phyloP scores from a whole-genome alignment of 2,329 filamentous ascomycete species.

The Xylaria sp. region DNA sequence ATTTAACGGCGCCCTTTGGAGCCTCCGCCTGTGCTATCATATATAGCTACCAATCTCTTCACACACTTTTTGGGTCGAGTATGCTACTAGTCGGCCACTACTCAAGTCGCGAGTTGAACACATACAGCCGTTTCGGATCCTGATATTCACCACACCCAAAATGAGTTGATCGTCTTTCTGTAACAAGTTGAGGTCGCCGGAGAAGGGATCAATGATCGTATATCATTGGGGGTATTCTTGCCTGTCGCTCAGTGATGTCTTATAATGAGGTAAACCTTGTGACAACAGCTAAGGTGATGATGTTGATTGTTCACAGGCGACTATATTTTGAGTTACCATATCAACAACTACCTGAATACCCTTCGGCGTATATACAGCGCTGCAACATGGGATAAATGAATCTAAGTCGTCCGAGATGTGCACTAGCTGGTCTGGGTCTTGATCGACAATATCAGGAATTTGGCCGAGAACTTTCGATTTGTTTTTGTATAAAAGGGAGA shows the following conservation, averaged over 20 bases:
- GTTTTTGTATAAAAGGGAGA: conserved; percentile 8
- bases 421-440: conserved; percentile 3
- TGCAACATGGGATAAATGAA: not conserved
- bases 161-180: not conserved
- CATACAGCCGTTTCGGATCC: not conserved
- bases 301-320: not conserved
- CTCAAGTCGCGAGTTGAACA: not conserved
- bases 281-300: not conserved
- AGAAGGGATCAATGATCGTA: not conserved
- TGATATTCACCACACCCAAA: not conserved
- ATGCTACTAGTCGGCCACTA: conserved; percentile 9
- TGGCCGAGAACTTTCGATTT: conserved; percentile 16
- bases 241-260: not conserved
- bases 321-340: not conserved
- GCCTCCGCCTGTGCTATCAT: not conserved
- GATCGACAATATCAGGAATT: conserved; percentile 14
- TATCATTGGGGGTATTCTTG: not conserved
- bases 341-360: not conserved
- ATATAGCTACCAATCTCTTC: conserved; percentile 1
- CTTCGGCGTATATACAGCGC: conserved; percentile 9
- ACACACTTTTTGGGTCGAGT: conserved; percentile 6
- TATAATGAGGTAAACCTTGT: not conserved
- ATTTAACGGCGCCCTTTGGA: too few relatives aligned
- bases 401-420: not conserved
- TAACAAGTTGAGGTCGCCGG: not conserved